A percentile compares a stretch with the other conserved stretches of the same genome.
Evolutionary conservation across 2,329 filamentous ascomycete species (phyloP).

Genomic region (Grosmannia serpens): DNA sequence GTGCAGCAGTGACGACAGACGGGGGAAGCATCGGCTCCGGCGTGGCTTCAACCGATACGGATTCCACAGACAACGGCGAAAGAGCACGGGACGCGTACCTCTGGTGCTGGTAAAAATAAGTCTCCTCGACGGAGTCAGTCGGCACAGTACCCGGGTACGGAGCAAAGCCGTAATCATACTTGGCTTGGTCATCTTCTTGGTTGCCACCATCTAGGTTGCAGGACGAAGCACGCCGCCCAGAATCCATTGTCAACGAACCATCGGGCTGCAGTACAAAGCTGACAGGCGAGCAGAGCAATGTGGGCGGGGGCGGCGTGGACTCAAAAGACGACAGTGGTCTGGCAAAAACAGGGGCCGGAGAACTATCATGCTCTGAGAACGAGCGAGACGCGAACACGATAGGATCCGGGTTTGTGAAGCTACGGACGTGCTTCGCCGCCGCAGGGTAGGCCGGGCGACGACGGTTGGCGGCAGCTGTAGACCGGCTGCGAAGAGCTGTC

Average conservation of each 20-base stretch:
- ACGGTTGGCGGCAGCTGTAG: background rate
- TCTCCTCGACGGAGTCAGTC: slow-evolving; percentile 17
- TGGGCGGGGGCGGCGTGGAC: slow-evolving; percentile 28
- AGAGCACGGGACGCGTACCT: slow-evolving; percentile 34
- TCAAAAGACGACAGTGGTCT: slow-evolving; percentile 7
- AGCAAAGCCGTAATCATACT: slow-evolving; percentile 63
- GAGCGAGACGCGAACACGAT: slow-evolving; percentile 29
- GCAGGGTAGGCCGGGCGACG: slow-evolving; percentile 14
- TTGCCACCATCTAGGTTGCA: slow-evolving; percentile 50
- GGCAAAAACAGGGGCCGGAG: slow-evolving; percentile 22
- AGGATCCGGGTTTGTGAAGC: slow-evolving; percentile 51
- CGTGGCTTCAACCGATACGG: slow-evolving; percentile 21
- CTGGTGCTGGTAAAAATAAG: slow-evolving; percentile 34
- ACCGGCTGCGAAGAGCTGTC: slow-evolving; percentile 15
- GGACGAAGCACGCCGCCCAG: slow-evolving; percentile 51
- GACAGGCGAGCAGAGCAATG: slow-evolving; percentile 57
- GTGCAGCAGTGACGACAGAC: slow-evolving; percentile 65
- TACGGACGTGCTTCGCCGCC: slow-evolving; percentile 40
- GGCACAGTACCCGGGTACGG: slow-evolving; percentile 61
- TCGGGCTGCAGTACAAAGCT: slow-evolving; percentile 34
- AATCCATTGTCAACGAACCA: slow-evolving; percentile 1
- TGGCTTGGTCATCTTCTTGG: slow-evolving; percentile 29
- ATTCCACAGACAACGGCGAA: slow-evolving; percentile 27
- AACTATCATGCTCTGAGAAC: slow-evolving; percentile 19
- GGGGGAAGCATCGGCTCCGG: slow-evolving; percentile 38